Conservation (phyloP, 176 grass and related monocot genomes). For the Coix lacrymajobi region DNA sequence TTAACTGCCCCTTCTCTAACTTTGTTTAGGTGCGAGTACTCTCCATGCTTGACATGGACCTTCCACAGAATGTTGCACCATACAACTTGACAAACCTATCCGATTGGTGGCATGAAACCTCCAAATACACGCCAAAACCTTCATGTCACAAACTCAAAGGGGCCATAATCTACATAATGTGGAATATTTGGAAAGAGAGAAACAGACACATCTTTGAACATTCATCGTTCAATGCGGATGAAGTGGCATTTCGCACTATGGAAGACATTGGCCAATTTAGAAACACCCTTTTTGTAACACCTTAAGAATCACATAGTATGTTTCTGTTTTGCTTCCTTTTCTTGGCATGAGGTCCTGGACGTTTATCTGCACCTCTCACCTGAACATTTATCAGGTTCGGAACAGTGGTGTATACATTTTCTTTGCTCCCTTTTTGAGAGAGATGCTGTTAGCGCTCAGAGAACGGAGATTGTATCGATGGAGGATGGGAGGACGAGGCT, state of each 20-base stretch:
- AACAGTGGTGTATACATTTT: neutral
- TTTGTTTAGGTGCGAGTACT: neutral
- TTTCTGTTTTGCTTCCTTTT: neutral
- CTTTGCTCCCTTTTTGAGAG: neutral
- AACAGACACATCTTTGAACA: neutral
- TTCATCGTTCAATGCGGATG: neutral
- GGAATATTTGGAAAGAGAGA: neutral
- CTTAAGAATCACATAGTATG: neutral
- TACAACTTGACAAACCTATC: neutral
- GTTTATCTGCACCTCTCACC: neutral
- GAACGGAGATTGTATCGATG: too few species aligned
- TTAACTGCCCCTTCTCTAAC: neutral
- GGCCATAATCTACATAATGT: neutral
- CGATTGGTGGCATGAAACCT: neutral
- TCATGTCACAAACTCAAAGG: neutral
- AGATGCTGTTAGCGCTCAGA: too few species aligned
- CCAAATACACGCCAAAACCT: neutral
- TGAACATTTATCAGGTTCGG: neutral
- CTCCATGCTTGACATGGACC: neutral
- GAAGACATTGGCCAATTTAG: neutral
- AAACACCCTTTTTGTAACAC: neutral
- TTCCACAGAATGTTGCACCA: neutral
- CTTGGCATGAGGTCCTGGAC: neutral
- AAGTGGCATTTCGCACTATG: neutral
- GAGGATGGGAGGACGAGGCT: too few species aligned